Base-by-base conservation (phyloP, 1,139 yeast species). In the Debaryomyces fabryi region DNA sequence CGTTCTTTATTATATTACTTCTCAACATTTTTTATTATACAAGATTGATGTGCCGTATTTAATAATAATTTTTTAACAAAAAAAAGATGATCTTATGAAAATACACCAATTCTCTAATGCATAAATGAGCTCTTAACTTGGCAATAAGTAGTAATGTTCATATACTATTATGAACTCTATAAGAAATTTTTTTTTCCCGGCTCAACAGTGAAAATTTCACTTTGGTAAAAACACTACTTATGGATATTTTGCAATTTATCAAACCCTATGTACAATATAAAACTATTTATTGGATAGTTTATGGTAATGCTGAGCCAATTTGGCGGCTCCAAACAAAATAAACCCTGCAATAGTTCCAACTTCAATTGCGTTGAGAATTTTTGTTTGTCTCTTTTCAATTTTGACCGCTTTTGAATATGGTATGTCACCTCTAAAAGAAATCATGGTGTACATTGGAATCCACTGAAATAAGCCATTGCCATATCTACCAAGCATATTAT, bases 391-490 rank as follows among this genome's bases (percentile, higher is more conserved):
- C 53, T 64, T 67, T 49, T 79, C 82, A 20, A 76, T 76, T n/a
- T 65, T 67, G 20, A 88, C 76, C 0, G 96, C 96, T 47, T 75
- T 74, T 1, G 91, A 79, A 62, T 92, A 92, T 3, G 86, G 72
- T 33, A 91, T 86, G 59, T 91, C 96, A 10, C 86, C 84, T 54
- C 97, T 74, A 68, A 92, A 92, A 0, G 96, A 86, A 2, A 92
- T 88, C 97, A 92, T 91, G 8, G 96, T 85, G 65, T 92, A 92
- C 60, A 92, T 70, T 1, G 97, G 97, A 36, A 89, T 71, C 97
- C 97, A 90, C 38, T 66, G 68, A 52, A 84, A 82, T 15, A 83
- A 63, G 7, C 75, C 75, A 51, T 65, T 67, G 27, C 64, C 69
- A 13, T 74, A 56, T 46, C 74, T 78, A 4, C 91, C 87, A 45